Conservation (phyloP, 768 basidiomycete genomes). For the Mycena indigotica region DNA sequence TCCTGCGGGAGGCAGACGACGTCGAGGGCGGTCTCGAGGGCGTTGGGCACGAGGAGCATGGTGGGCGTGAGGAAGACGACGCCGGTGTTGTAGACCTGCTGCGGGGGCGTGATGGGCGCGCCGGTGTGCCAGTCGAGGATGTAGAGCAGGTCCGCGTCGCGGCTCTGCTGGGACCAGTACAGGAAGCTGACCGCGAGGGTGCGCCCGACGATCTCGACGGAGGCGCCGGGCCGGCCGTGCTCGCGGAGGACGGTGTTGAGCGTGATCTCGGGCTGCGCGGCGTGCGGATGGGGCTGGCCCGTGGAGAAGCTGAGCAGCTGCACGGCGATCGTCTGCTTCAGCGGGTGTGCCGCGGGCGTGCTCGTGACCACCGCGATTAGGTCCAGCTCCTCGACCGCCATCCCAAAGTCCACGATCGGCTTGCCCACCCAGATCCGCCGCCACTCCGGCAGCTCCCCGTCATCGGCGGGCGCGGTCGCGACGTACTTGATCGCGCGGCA, state of each 20-base stretch:
- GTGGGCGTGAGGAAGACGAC: slow-evolving; percentile 8
- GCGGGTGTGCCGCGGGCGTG: background rate
- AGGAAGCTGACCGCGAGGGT: slow-evolving; percentile 3
- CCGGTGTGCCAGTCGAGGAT: slow-evolving; percentile 5
- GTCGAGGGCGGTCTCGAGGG: slow-evolving; percentile 3
- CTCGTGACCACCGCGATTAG: slow-evolving; percentile 16
- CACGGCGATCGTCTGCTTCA: slow-evolving; percentile 3
- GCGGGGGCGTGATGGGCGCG: background rate
- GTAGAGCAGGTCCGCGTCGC: slow-evolving; percentile 3
- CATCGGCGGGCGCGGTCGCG: background rate
- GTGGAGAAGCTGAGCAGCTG: slow-evolving; percentile 9
- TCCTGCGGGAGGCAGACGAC: background rate
- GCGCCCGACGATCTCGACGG: slow-evolving; percentile 10
- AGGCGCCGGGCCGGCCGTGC: background rate
- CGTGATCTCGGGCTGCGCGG: background rate
- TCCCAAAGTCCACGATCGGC: slow-evolving; percentile 13
- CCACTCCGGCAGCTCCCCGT: slow-evolving; percentile 4
- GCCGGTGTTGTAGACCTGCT: background rate
- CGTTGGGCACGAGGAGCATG: slow-evolving; percentile 3
- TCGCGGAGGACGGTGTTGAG: background rate
- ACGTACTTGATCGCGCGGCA: slow-evolving; percentile 9
- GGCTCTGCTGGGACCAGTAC: background rate
- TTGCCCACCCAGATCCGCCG: background rate
- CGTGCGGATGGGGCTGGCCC: slow-evolving; percentile 3
- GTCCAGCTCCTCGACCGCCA: slow-evolving; percentile 14